Base-by-base conservation (phyloP, 805 yeast genomes). In the Starmerella powellii region DNA sequence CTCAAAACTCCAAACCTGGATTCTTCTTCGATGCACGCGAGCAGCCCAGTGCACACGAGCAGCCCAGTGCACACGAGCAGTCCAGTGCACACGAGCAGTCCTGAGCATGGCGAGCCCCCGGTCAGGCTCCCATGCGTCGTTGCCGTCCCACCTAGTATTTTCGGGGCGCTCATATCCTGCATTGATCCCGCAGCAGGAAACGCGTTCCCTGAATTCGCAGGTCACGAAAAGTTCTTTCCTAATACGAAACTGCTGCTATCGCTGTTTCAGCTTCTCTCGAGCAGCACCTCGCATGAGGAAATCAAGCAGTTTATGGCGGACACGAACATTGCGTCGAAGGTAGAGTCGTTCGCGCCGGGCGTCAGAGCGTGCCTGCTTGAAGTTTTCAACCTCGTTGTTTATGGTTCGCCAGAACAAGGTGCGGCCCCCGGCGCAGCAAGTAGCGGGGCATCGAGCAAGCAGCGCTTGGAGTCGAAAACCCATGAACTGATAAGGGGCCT, bases 401-500 rank as follows among this genome's bases (percentile, higher is more conserved):
- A n/a, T n/a, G n/a, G n/a, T n/a, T n/a, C n/a, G n/a, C n/a, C n/a
- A n/a, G n/a, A n/a, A n/a, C n/a, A n/a, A n/a, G n/a, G n/a, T n/a
- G n/a, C n/a, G n/a, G n/a, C n/a, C n/a, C n/a, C n/a, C n/a, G n/a
- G n/a, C n/a, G n/a, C n/a, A n/a, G n/a, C n/a, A n/a, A n/a, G n/a
- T n/a, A n/a, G n/a, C n/a, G n/a, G n/a, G n/a, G n/a, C n/a, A n/a
- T n/a, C n/a, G n/a, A n/a, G n/a, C n/a, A n/a, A n/a, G n/a, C n/a
- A n/a, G n/a, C n/a, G n/a, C n/a, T 4, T 19, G 10, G 16, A 13
- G 32, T 4, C 8, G 15, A 5, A 17, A 6, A 5, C 5, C 8
- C 18, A 10, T 11, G 27, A 16, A 11, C 5, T 37, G 5, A 3
- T 16, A 15, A 16, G 27, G 12, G 60, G 80, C 11, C 76, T 87